Evolutionary conservation across 768 basidiomycete genomes (phyloP).

Genomic region (Kwoniella pini): DNA sequence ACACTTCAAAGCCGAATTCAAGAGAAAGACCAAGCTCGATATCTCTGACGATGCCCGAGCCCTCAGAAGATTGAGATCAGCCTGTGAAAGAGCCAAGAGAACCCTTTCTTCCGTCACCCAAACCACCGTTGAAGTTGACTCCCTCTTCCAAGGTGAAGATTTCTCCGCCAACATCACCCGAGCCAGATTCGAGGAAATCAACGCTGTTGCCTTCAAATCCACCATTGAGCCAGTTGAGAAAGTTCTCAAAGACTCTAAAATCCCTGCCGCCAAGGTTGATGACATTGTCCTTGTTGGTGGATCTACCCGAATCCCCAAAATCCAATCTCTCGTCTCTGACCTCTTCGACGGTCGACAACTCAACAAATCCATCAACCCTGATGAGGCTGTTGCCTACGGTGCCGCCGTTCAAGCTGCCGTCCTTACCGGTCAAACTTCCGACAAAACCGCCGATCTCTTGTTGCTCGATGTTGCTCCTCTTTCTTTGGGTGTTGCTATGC

Average conservation of each 20-base stretch:
- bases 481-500: slow-evolving; percentile 99
- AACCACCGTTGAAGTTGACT: slow-evolving; percentile 99
- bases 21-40: slow-evolving; percentile 93
- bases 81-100: slow-evolving; percentile 99
- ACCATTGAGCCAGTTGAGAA: slow-evolving; percentile 98
- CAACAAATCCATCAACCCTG: slow-evolving; percentile 99
- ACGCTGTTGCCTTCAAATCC: slow-evolving; percentile 90
- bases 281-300: slow-evolving; percentile 99
- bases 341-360: slow-evolving; percentile 96
- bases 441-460: slow-evolving; percentile 97
- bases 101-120: slow-evolving; percentile 97
- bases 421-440: slow-evolving; percentile 96
- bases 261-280: slow-evolving; percentile 88
- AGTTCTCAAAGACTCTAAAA: slow-evolving; percentile 98
- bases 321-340: slow-evolving; percentile 96
- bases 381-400: slow-evolving; percentile 99
- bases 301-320: slow-evolving; percentile 99
- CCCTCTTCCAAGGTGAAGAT: slow-evolving; percentile 93
- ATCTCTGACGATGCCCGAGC: slow-evolving; percentile 98
- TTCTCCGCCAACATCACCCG: slow-evolving; percentile 98
- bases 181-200: slow-evolving; percentile 99
- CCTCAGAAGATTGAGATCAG: slow-evolving; percentile 87
- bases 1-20: slow-evolving; percentile 99
- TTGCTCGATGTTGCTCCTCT: slow-evolving; percentile 98
- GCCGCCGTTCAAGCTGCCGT: slow-evolving; percentile 99